Percentiles rank a stretch among this genome's conserved stretches.
Conservation (phyloP, 2,329 filamentous ascomycete species). For the Penicillium sp. region DNA sequence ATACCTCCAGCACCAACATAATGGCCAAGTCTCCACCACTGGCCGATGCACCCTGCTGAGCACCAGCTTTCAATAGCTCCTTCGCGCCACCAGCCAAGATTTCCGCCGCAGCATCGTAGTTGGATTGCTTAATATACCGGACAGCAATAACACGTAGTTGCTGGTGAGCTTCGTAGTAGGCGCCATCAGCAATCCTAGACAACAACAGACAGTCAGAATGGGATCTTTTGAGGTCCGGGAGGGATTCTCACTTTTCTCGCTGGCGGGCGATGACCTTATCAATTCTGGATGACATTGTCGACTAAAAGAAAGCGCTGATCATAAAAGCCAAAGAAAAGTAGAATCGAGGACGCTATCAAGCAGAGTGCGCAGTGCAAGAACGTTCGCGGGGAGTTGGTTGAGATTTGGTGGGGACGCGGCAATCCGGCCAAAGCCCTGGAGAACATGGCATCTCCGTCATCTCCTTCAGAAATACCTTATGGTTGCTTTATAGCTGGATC, state of each 20-base stretch:
- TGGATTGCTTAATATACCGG: conserved; percentile 79
- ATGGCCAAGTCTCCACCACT: conserved; percentile 84
- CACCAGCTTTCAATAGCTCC: conserved; percentile 55
- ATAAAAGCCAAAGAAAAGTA: neutral
- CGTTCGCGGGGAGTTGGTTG: conserved; percentile 14
- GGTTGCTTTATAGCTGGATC: neutral
- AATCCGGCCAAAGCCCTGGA: neutral
- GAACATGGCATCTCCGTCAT: conserved; percentile 5
- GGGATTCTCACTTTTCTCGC: conserved; percentile 57
- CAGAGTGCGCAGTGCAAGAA: conserved; percentile 2
- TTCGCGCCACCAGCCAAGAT: conserved; percentile 76
- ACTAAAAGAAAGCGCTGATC: neutral
- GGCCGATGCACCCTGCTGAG: conserved; percentile 79
- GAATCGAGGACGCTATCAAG: conserved; percentile 1
- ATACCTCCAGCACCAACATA: conserved; percentile 80
- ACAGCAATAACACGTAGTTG: conserved; percentile 92
- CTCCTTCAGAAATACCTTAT: neutral
- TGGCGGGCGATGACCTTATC: conserved; percentile 66
- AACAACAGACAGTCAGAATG: conserved; percentile 11
- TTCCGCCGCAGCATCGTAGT: conserved; percentile 77
- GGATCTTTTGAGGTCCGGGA: neutral
- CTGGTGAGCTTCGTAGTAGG: conserved; percentile 97
- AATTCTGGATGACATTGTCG: conserved; percentile 43
- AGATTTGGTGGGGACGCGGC: conserved; percentile 16
- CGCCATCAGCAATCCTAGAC: conserved; percentile 70